Evolutionary conservation across 345 rosid genomes (phyloP).

Genomic region (Populus euphratica): DNA sequence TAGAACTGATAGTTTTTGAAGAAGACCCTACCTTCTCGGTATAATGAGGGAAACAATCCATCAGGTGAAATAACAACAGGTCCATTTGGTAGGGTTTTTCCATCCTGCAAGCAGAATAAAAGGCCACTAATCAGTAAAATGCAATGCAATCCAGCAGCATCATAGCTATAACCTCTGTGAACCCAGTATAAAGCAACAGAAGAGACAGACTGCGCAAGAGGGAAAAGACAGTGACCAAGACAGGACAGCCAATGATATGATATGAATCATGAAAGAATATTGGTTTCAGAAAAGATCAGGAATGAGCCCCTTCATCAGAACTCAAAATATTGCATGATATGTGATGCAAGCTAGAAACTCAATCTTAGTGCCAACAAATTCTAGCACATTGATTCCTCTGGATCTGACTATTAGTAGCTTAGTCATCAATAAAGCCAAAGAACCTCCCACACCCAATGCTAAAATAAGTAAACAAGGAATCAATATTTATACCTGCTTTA

Average conservation of each 20-base stretch:
- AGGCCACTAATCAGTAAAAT: constrained; percentile 2
- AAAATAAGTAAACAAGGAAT: background rate
- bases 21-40: constrained; percentile 65
- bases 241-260: background rate
- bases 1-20: background rate
- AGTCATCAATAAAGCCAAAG: background rate
- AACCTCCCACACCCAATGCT: background rate
- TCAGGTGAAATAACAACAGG: constrained; percentile 92
- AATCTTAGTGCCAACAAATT: background rate
- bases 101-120: constrained; percentile 53
- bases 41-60: constrained; percentile 83
- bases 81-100: constrained; percentile 79
- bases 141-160: background rate
- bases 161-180: background rate
- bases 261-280: background rate
- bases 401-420: background rate
- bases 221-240: background rate
- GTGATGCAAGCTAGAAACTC: background rate
- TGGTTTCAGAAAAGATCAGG: background rate
- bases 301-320: background rate
- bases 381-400: background rate
- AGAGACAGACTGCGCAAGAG: background rate
- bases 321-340: background rate
- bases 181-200: background rate
- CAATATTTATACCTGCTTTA: constrained; percentile 61